Evolutionary conservation across 345 rosid genomes (phyloP).

Genomic region (Conringia planisiliqua): DNA sequence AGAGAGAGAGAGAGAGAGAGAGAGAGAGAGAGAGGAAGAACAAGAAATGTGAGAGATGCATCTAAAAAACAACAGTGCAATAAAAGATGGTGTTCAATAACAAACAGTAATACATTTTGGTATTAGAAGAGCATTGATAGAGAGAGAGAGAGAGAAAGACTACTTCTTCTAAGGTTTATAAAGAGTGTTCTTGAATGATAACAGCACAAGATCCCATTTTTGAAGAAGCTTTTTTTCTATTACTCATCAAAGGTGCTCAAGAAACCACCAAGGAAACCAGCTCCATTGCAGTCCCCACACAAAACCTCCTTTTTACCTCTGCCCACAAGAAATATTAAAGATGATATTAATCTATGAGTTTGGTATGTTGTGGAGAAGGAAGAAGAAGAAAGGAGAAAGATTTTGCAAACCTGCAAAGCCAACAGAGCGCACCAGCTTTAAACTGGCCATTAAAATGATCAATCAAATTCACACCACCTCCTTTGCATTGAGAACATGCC

Average conservation of each 20-base stretch:
- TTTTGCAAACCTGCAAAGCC: constrained; percentile 80
- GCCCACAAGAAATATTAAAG: constrained; percentile 28
- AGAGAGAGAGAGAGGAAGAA: background rate
- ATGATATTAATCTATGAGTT: background rate
- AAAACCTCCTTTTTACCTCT: constrained; percentile 82
- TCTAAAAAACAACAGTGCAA: background rate
- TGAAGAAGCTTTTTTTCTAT: background rate
- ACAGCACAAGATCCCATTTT: background rate
- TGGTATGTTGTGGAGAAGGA: background rate
- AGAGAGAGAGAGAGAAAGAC: background rate
- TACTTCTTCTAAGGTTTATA: constrained; percentile 2
- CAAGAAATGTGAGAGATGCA: background rate
- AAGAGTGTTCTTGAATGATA: background rate
- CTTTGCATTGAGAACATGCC: constrained; percentile 71
- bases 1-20: background rate
- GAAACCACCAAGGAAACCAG: constrained; percentile 93
- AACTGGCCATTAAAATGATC: constrained; percentile 97
- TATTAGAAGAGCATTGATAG: background rate
- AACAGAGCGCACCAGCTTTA: constrained; percentile 86
- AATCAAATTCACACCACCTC: constrained; percentile 74
- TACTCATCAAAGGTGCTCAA: constrained; percentile 73
- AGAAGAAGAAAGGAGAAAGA: background rate
- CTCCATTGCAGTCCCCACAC: constrained; percentile 91
- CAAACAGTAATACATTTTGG: background rate
- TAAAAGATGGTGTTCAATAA: constrained; percentile 2